Percentiles rank a stretch among this genome's conserved stretches.
phyloP scores from a whole-genome alignment of 108 stramenopile genomes.

The Schizochytrium sp. region DNA sequence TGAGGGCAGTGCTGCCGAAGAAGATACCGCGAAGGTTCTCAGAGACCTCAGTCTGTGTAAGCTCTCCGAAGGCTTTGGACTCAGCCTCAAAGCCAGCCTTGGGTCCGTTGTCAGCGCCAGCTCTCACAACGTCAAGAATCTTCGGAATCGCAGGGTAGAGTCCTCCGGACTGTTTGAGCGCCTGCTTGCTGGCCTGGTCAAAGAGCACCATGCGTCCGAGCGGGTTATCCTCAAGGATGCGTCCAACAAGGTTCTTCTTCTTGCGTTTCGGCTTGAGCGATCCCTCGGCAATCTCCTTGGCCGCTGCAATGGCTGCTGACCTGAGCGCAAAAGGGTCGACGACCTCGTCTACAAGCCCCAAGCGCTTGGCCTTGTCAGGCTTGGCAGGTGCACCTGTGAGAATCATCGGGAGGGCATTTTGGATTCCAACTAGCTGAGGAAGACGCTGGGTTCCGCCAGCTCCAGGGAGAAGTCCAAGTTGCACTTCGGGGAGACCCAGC shows the following conservation, averaged over 20 bases:
- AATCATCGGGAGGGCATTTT: constrained; percentile 85
- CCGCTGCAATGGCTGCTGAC: constrained; percentile 85
- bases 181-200: constrained; percentile 90
- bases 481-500: constrained; percentile 95
- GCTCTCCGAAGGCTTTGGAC: constrained; percentile 92
- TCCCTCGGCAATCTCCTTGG: constrained; percentile 85
- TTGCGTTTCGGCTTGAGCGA: constrained; percentile 86
- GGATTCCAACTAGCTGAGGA: constrained; percentile 86
- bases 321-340: constrained; percentile 90
- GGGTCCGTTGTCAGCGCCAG: constrained; percentile 64
- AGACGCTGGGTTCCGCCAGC: constrained; percentile 98
- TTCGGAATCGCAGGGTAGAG: constrained; percentile 91
- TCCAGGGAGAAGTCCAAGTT: constrained; percentile 95
- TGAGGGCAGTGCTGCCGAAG: constrained; percentile 87
- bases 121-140: constrained; percentile 88
- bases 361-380: constrained; percentile 89
- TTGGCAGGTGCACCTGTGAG: constrained; percentile 78
- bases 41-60: constrained; percentile 93
- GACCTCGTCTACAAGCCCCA: constrained; percentile 95
- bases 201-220: constrained; percentile 90
- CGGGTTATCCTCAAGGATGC: constrained; percentile 89
- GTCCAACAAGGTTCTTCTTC: constrained; percentile 83
- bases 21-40: constrained; percentile 95
- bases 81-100: constrained; percentile 86
- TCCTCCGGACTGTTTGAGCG: constrained; percentile 86